Evolutionary conservation across 164 flowering plant species (phyloP), one percentile per base, ranked within the genome.

Genomic region (Tetrastigma voinierianum): DNA sequence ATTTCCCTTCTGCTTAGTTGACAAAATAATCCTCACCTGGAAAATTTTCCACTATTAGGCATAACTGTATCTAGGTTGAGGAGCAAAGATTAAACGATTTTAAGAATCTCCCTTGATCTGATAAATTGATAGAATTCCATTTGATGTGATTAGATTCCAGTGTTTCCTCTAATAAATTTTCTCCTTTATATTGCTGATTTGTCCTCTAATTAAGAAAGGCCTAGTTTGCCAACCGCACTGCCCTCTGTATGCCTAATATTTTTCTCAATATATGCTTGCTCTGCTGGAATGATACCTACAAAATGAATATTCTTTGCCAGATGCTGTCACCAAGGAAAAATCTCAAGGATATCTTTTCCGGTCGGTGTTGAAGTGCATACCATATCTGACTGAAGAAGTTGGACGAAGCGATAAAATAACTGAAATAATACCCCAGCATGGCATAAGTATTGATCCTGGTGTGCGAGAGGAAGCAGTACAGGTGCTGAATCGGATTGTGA

Each of bases 381-480:
- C 99, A 9, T 87, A 85, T 72, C 84, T 96, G 74, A 96, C 90
- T 51, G 96, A 96, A 80, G 99, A 95, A 83, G 97, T 87, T 60
- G 93, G 97, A 13, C 89, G 98, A 65, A 88, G 83, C 78, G 99
- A 96, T 78, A 96, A 90, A 72, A 93, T 96, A 46, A 86, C 91
- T 55, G 99, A 93, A 78, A 89, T 96, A 71, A 96, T 96, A 72
- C 99, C 99, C 73, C 96, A 93, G 66, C 96, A 96, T 83, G 96
- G 97, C 46, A 96, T 96, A 67, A 96, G 99, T 75, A 83, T 93
- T 72, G 99, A 96, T 74, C 99, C 99, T 66, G 95, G 96, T 77
- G 98, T 96, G 25, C 97, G 99, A 68, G 99, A 96, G 77, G 99
- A 96, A 81, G 98, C 99, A 69, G 91, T 87, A 21, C 97, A 82